Evolutionary conservation across 768 basidiomycete species (phyloP).

Genomic region (Sporobolomyces roseus): DNA sequence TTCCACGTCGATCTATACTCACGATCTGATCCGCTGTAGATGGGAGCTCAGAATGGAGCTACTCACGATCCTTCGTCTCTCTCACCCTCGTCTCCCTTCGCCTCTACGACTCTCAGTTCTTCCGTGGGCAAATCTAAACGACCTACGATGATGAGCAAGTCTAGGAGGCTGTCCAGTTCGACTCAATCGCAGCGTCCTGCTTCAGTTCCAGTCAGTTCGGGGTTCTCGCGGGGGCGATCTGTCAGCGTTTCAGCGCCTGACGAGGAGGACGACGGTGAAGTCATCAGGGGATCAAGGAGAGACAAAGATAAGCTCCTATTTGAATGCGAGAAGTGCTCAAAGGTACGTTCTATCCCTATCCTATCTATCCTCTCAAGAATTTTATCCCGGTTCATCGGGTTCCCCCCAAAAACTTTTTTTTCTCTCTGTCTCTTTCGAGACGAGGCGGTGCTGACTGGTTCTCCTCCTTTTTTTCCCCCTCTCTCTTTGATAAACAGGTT

Average conservation of each 20-base stretch:
- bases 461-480: neutral
- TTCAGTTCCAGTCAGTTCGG: neutral
- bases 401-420: conserved; percentile 5
- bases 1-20: neutral
- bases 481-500: conserved; percentile 41
- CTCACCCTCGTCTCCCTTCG: conserved; percentile 14
- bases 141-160: conserved; percentile 9
- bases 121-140: conserved; percentile 31
- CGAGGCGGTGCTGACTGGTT: conserved; percentile 10
- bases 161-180: conserved; percentile 23
- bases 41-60: conserved; percentile 9
- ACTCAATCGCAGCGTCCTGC: conserved; percentile 1
- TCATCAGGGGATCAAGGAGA: conserved; percentile 50
- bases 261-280: conserved; percentile 44
- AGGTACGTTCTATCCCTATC: conserved; percentile 56
- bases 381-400: neutral
- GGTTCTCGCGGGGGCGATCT: neutral
- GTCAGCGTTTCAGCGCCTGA: conserved; percentile 23
- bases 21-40: neutral
- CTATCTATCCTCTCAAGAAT: too few species aligned
- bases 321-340: conserved; percentile 88
- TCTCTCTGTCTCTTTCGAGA: neutral
- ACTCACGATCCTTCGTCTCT: conserved; percentile 1
- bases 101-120: conserved; percentile 16
- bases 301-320: conserved; percentile 67